Evolutionary conservation across 2,329 filamentous ascomycete species (phyloP).

Genomic region (Colletotrichum spaethianum): DNA sequence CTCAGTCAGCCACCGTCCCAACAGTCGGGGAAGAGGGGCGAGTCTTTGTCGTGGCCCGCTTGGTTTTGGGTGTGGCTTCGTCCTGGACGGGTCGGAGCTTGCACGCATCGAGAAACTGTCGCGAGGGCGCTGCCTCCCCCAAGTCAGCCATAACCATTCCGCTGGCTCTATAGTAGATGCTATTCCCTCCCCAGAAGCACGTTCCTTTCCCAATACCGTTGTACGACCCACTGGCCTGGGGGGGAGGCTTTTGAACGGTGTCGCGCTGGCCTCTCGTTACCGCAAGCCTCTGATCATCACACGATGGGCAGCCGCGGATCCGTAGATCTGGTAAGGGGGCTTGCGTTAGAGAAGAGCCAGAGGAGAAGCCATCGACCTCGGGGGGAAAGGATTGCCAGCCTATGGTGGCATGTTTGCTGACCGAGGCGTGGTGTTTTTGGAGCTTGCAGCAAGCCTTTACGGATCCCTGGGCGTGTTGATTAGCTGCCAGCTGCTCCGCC

Average conservation of each 20-base stretch:
- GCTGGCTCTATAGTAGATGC: background rate
- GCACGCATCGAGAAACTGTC: constrained; percentile 17
- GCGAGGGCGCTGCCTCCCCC: background rate
- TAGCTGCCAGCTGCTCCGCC: background rate
- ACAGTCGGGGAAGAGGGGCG: background rate
- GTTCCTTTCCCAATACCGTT: constrained; percentile 15
- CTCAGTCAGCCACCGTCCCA: background rate
- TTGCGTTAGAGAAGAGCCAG: background rate
- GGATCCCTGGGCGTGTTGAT: background rate
- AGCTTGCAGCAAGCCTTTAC: background rate
- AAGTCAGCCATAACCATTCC: background rate
- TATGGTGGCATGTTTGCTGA: background rate
- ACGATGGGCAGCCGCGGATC: constrained; percentile 6
- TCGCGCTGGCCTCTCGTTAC: background rate
- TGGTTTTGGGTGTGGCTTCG: constrained; percentile 17
- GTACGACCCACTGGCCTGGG: background rate
- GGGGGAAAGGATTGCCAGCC: no score
- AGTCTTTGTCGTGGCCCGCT: constrained; percentile 4
- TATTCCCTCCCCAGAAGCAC: background rate
- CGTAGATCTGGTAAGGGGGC: constrained; percentile 19
- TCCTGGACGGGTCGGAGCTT: constrained; percentile 1
- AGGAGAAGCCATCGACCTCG: background rate
- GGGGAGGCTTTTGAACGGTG: background rate
- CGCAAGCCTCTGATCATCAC: constrained; percentile 6
- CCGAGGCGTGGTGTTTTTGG: background rate